A percentile compares a stretch with the other conserved stretches of the same genome.
Conservation (phyloP, 2,329 filamentous ascomycete species). For the Diaporthe nobilis region DNA sequence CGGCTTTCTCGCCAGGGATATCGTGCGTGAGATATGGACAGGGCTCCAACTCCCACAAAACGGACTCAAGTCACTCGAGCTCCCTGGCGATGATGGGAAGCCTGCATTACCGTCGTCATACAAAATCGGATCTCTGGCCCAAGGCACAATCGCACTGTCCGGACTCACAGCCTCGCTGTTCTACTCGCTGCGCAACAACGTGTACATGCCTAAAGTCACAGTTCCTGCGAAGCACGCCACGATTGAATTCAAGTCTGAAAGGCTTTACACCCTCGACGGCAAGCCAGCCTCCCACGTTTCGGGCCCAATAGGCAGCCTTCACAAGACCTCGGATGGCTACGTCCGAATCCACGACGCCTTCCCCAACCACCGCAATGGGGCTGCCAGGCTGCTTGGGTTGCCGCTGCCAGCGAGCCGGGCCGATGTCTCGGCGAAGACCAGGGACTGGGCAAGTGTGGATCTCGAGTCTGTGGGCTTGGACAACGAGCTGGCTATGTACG, state of each 20-base stretch:
- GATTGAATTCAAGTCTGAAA: neutral
- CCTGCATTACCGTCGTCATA: neutral
- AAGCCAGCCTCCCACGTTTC: neutral
- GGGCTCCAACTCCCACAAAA: neutral
- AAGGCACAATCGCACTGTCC: neutral
- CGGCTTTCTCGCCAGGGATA: neutral
- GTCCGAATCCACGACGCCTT: neutral
- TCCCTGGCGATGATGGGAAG: neutral
- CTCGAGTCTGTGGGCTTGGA: neutral
- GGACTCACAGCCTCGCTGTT: neutral
- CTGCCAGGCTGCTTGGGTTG: neutral
- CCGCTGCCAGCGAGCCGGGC: neutral
- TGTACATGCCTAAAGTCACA: neutral
- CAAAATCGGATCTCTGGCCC: neutral
- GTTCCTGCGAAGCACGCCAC: neutral
- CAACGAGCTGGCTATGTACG: neutral
- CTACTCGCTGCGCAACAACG: neutral
- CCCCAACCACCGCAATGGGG: neutral
- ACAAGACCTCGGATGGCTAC: neutral
- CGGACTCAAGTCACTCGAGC: neutral
- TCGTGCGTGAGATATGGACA: neutral
- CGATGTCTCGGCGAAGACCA: neutral
- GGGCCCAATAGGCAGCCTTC: neutral
- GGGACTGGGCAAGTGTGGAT: neutral
- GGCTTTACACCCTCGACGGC: neutral